Evolutionary conservation across 164 flowering plant species (phyloP), one percentile per base, ranked within the genome.

Genomic region (Euptelea pleiosperma): DNA sequence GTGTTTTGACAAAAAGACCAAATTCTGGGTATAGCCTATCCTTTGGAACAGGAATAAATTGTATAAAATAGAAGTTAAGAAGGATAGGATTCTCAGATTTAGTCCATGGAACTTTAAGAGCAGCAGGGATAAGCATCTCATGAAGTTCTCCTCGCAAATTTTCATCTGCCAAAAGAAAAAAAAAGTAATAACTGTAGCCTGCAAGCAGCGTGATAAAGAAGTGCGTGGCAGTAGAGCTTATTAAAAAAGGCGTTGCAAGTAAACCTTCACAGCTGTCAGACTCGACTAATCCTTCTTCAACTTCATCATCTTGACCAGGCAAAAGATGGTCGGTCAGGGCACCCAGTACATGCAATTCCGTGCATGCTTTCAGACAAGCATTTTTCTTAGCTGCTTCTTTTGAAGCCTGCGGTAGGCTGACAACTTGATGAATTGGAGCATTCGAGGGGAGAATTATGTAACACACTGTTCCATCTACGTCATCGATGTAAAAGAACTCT

Each of bases 311-410:
- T 73, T 67, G 71, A 51, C 61, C 64, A 6, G 91, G 98, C 86
- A 91, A 73, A 51, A 94, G 90, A 73, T 70, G 69, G 63, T 84
- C 82, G 46, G 72, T 82, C 58, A 94, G 72, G 29, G 89, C 82
- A 69, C 96, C 99, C 60, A 80, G 18, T 56, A 58, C 61, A 77
- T 94, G 96, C 84, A 94, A 73, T 50, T 79, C 66, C 65, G 73
- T 67, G 71, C 95, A 80, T 70, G 99, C 96, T 70, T 67, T 75
- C 52, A 94, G 75, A 69, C 91, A 91, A 16, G 96, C 98, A 77
- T 73, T 81, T 73, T 70, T 82, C 63, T 85, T 87, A 54, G 99
- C 96, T 35, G 73, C 80, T 46, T 91, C 95, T 26, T 60, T 79
- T 10, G 93, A 84, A 41, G 86, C 35, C 55, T 80, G 87, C 26